Base-by-base conservation (phyloP, 1,284 basidiomycete genomes). In the Marasmius sp. region DNA sequence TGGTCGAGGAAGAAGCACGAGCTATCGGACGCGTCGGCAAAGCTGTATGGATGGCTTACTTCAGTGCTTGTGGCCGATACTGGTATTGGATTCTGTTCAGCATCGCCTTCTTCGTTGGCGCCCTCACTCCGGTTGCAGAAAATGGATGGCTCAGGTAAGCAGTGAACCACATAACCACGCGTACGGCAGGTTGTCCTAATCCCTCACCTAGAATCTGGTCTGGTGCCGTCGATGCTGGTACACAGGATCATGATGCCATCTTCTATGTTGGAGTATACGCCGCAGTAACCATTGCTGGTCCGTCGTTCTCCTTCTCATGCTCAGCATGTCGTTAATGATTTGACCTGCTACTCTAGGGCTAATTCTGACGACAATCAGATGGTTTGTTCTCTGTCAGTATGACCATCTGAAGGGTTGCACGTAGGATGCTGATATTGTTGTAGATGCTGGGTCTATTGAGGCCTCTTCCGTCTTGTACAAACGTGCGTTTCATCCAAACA, bases 1-100 rank as follows among this genome's bases (percentile, higher is more conserved):
- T 97, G 20, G 81, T 97, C 38, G 94, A 97, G 71, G 95, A 97
- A 69, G 95, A 97, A 75, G 88, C 88, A 65, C 84, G 94, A 7
- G 95, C 93, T 0, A 88, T 93, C 22, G 95, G 95, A 0, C 85
- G 89, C 45, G 94, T 97, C 60, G 77, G 85, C 53, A 81, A 80
- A 64, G 84, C 88, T 48, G 89, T 97, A 18, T 98, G 95, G 95
- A 73, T 78, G 64, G 84, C 86, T 0, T 97, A 97, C 72, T 77
- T 97, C 70, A 75, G 75, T 58, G 90, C 91, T 0, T 89, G 87
- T 68, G 93, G 92, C 65, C 76, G 79, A 63, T 69, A 70, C 37
- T 72, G 78, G 65, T 95, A 89, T 68, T 97, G 95, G 95, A 53
- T 74, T 8, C n/a, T 86, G 7, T 95, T 97, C 70, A 70, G 75